phyloP scores from a whole-genome alignment of 2,329 filamentous ascomycete genomes.

The Colletotrichum tofieldiae region DNA sequence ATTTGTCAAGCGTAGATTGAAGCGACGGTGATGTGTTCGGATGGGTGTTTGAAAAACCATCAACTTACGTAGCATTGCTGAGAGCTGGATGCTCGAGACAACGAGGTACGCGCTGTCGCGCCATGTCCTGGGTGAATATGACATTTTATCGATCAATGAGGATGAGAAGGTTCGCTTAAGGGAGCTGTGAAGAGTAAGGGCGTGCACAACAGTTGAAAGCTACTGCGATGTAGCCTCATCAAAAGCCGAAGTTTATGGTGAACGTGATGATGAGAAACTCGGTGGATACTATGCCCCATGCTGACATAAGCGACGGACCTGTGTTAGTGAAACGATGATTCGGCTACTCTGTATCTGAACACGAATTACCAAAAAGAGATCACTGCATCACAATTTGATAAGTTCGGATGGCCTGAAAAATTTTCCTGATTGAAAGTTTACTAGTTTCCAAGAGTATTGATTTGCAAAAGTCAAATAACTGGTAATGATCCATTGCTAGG shows the following conservation, averaged over 20 bases:
- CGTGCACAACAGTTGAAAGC: neutral
- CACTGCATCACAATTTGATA: neutral
- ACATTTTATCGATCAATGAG: neutral
- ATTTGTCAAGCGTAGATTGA: neutral
- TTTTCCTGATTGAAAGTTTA: too few species aligned
- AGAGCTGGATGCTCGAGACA: conserved; percentile 52
- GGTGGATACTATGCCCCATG: neutral
- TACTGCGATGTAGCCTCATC: too few species aligned
- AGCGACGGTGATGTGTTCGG: neutral
- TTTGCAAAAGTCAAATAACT: neutral
- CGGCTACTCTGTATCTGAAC: neutral
- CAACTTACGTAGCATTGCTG: conserved; percentile 44
- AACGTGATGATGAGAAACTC: neutral
- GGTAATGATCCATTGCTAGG: too few species aligned
- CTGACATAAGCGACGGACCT: conserved; percentile 1
- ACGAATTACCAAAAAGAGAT: neutral
- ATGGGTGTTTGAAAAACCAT: neutral
- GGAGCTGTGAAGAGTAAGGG: neutral
- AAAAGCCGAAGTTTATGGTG: neutral
- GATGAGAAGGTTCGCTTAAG: accelerated
- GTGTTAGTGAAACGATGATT: neutral
- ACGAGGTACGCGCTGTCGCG: conserved; percentile 56
- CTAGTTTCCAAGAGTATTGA: neutral
- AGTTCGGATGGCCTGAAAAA: neutral
- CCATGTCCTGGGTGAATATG: conserved; percentile 26